Evolutionary conservation across 495 filamentous ascomycete species (phyloP).

Genomic region (Sporormia fimetaria): DNA sequence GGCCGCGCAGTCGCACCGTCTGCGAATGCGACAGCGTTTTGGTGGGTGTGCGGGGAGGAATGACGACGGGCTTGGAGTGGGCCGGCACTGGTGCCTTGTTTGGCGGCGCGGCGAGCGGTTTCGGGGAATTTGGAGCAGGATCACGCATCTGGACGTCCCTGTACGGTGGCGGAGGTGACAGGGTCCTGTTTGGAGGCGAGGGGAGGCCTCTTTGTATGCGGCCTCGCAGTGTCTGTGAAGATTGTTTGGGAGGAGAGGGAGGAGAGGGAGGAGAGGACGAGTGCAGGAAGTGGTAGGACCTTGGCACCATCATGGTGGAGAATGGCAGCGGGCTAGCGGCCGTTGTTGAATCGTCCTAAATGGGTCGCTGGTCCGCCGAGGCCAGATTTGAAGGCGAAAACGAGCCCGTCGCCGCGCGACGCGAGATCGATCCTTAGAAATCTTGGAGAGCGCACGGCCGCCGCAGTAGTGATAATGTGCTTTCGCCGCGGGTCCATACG

Average conservation of each 20-base stretch:
- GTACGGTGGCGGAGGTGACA: constrained; percentile 2
- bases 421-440: too few species aligned
- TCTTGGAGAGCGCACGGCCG: too few species aligned
- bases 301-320: constrained; percentile 25
- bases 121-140: background rate
- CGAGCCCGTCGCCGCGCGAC: too few species aligned
- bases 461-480: too few species aligned
- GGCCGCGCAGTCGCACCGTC: constrained; percentile 21
- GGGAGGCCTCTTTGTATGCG: too few species aligned
- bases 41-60: constrained; percentile 20
- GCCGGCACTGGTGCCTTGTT: constrained; percentile 6
- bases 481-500: too few species aligned
- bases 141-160: constrained; percentile 1
- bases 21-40: constrained; percentile 9
- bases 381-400: too few species aligned
- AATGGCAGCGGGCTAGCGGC: constrained; percentile 1
- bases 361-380: too few species aligned
- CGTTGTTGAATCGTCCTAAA: too few species aligned
- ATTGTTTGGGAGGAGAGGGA: constrained; percentile 15
- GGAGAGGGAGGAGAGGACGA: constrained; percentile 9
- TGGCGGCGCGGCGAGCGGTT: background rate
- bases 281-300: constrained; percentile 19
- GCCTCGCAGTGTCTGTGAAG: constrained; percentile 9
- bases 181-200: background rate
- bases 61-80: constrained; percentile 24